Evolutionary conservation across 495 filamentous ascomycete genomes (phyloP), one percentile per base, ranked within the genome.

Genomic region (Collariella sp.): DNA sequence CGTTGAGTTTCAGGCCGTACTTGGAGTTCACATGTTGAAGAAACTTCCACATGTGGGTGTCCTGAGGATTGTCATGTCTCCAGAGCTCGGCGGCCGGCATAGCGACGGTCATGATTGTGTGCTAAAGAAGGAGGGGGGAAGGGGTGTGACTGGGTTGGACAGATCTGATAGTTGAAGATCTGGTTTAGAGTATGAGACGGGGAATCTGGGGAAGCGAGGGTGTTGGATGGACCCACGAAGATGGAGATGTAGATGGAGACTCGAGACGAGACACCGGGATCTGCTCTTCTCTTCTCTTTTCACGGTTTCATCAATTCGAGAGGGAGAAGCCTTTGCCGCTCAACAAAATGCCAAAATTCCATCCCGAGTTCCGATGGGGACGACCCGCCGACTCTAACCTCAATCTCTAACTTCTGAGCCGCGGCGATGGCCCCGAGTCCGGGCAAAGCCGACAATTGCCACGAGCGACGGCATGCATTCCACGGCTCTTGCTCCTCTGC

Each of bases 31-130:
- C 74, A 44, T 74, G 69, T 51, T 79, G 69, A 63, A 91, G 77
- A 63, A 93, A 91, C 52, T 72, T 74, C 69, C 78, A 80, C 71
- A 89, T 88, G 46, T 78, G 79, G 7, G 86, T 91, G 26, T 71
- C 68, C 46, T 79, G 67, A 2, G 86, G 87, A 43, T 78, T 64
- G n/a, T 78, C 76, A 63, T 88, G 88, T 57, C 75, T 73, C 88
- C 88, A 93, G 38, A 91, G 76, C 67, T 86, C 76, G 34, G 68
- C 51, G 33, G 63, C 57, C 48, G 62, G 52, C 71, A 72, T 73
- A 3, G 52, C 62, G 42, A 33, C 9, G 15, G 22, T 34, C 9
- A 49, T 39, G 42, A 20, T 38, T 36, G 33, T 23, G 40, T 43
- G 18, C n/a, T n/a, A n/a, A 18, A 18, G 13, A 43, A 18, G 15